Evolutionary conservation across 139 green algal species (phyloP), one percentile per base, ranked within the genome.

Genomic region (Chlorella ohadii): DNA sequence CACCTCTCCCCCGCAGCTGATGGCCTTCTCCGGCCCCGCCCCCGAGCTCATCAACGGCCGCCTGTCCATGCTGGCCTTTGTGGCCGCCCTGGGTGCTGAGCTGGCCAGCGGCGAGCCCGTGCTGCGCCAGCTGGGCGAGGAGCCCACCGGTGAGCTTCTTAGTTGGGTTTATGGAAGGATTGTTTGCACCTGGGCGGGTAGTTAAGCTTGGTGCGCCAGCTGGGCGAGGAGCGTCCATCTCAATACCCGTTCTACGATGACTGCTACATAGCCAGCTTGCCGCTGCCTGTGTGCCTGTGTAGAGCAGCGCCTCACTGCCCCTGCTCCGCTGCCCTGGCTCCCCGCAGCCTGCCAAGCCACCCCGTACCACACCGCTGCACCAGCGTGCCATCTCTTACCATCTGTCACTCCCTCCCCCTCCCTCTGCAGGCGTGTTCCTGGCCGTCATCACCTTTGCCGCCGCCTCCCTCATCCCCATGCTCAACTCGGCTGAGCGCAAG

Each of bases 31-130:
- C 44, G 90, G 90, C 34, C 82, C 84, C 34, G 88, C 84, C n/a
- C 91, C 91, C 63, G 91, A 94, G 82, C 80, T 93, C 27, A 86
- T 92, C 31, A 94, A 94, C 70, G 88, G 88, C 33, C 85, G 91
- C 41, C 44, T 94, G 33, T 85, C 89, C 39, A 94, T 94, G 91
- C 34, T 92, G 28, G 91, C 72, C 23, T 90, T 94, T 70, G 83
- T 91, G 15, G 89, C 87, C 17, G 85, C 86, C 9, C 63, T 84
- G 19, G 84, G 72, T 56, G 87, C 85, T 1, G 91, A 94, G 85
- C 36, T 89, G 47, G 78, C 70, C 27, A 82, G 41, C 39, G 64
- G 72, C 71, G 78, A 94, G 87, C 84, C 81, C 38, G 76, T 92
- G 22, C 51, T 87, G 38, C 59, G 82, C 65, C 91, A 94, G 84